Percentiles rank a stretch among this genome's conserved stretches.
Conservation (phyloP, 305 asterid genomes). For the Fraxinus floribunda region DNA sequence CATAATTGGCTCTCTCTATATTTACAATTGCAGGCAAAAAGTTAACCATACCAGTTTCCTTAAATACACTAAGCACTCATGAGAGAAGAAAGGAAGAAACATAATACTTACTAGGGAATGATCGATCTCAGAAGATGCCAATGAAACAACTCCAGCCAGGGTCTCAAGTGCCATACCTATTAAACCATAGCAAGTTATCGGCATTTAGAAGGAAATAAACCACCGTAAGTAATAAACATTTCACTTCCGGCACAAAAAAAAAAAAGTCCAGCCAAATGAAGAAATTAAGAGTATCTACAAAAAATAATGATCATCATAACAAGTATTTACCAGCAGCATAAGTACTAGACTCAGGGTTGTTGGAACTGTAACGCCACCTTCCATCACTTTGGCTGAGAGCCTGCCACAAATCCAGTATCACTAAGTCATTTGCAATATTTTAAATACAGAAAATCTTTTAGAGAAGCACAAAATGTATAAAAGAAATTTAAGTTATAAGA, state of each 20-base stretch:
- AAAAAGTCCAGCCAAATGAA: not conserved
- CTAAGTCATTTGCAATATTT: slow-evolving; percentile 14
- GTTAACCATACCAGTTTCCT: not conserved
- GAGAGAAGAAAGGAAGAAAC: not conserved
- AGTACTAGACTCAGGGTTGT: slow-evolving; percentile 47
- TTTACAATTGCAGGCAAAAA: slow-evolving; percentile 2
- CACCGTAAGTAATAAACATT: not conserved
- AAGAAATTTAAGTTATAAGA: not conserved
- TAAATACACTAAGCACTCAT: not conserved
- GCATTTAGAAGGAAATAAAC: not conserved
- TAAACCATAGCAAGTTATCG: not conserved
- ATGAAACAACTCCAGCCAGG: slow-evolving; percentile 46
- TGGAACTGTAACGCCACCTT: slow-evolving; percentile 50
- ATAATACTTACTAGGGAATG: slow-evolving; percentile 43
- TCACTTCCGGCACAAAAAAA: not conserved
- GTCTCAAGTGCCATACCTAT: slow-evolving; percentile 53
- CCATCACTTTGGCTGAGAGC: slow-evolving; percentile 63
- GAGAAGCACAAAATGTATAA: slow-evolving; percentile 11
- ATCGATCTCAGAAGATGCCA: slow-evolving; percentile 43
- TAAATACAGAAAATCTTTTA: not conserved
- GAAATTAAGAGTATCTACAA: not conserved
- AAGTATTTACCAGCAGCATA: slow-evolving; percentile 43
- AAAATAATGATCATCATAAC: not conserved
- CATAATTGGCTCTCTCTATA: not conserved
- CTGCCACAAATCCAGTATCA: slow-evolving; percentile 27